Percentiles rank a stretch among this genome's conserved stretches.
Evolutionary conservation across 495 filamentous ascomycete genomes (phyloP).

Genomic region (Xeromyces bisporus): DNA sequence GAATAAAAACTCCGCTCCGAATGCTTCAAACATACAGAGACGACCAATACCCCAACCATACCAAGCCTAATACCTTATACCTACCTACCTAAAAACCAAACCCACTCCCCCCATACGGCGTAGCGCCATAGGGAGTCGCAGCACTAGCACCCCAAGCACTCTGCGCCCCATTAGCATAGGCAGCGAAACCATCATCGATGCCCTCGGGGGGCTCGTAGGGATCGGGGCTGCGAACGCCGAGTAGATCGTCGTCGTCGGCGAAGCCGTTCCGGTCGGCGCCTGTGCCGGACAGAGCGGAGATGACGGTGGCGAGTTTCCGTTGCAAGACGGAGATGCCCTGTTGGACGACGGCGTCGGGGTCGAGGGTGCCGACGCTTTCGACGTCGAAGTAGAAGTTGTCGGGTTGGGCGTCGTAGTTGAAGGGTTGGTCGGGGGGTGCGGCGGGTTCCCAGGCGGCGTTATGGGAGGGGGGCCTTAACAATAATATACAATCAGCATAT

Average conservation of each 20-base stretch:
- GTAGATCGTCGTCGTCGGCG: conserved; percentile 34
- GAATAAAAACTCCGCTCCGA: conserved; percentile 1
- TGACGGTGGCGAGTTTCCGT: conserved; percentile 72
- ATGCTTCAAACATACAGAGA: too few species aligned
- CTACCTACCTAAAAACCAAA: conserved; percentile 26
- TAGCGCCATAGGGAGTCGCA: conserved; percentile 49
- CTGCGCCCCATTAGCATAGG: conserved; percentile 44
- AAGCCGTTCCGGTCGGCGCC: conserved; percentile 30
- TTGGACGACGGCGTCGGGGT: conserved; percentile 72
- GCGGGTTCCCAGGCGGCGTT: conserved; percentile 74
- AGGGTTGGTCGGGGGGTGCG: conserved; percentile 61
- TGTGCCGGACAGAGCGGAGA: conserved; percentile 46
- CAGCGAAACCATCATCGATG: conserved; percentile 59
- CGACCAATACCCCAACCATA: too few species aligned
- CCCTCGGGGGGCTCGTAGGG: conserved; percentile 40
- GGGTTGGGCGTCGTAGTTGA: conserved; percentile 80
- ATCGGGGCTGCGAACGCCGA: conserved; percentile 45
- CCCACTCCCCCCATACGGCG: conserved; percentile 47
- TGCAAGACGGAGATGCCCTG: conserved; percentile 82
- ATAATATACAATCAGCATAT: conserved; percentile 2
- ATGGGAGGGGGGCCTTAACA: conserved; percentile 77
- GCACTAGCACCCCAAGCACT: conserved; percentile 47
- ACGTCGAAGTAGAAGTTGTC: conserved; percentile 81
- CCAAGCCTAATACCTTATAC: neutral
- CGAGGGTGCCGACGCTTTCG: conserved; percentile 71